Percentiles rank a stretch among this genome's conserved stretches.
phyloP scores from a whole-genome alignment of 1,284 basidiomycete species.

The Earliella scabrosa region DNA sequence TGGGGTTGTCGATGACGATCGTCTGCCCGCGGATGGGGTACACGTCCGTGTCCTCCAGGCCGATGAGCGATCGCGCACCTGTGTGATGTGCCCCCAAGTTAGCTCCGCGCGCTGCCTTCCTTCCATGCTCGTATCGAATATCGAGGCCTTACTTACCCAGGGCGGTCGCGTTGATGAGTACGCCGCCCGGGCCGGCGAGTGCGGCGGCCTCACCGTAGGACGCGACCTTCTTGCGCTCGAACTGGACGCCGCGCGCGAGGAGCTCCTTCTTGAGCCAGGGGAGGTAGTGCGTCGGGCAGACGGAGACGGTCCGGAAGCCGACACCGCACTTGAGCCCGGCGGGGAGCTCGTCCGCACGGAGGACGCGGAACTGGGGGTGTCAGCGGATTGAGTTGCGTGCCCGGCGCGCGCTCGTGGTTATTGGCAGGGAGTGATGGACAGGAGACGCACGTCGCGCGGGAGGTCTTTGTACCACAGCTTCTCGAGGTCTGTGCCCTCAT shows the following conservation, averaged over 20 bases:
- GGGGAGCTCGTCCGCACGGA: slow-evolving; percentile 41
- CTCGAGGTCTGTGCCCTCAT: slow-evolving; percentile 33
- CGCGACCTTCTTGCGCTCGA: slow-evolving; percentile 33
- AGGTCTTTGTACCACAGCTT: slow-evolving; percentile 56
- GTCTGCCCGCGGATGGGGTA: slow-evolving; percentile 90
- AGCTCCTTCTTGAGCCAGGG: slow-evolving; percentile 52
- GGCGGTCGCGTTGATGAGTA: slow-evolving; percentile 53
- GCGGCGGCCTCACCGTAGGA: slow-evolving; percentile 48
- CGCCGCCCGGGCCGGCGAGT: slow-evolving; percentile 38
- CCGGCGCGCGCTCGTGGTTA: too few relatives aligned
- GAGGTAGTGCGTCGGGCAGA: slow-evolving; percentile 53
- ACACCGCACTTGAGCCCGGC: slow-evolving; percentile 41
- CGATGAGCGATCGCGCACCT: slow-evolving; percentile 76
- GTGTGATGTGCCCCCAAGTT: slow-evolving; percentile 23
- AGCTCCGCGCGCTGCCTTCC: too few relatives aligned
- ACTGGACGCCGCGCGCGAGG: slow-evolving; percentile 33
- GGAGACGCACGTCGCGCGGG: slow-evolving; percentile 49
- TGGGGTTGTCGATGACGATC: slow-evolving; percentile 75
- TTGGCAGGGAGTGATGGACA: too few relatives aligned
- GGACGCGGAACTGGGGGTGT: slow-evolving; percentile 49
- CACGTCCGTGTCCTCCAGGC: slow-evolving; percentile 74
- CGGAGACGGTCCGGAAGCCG: slow-evolving; percentile 49
- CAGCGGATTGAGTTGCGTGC: too few relatives aligned
- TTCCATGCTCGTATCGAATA: too few relatives aligned
- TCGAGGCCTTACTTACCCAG: slow-evolving; percentile 39